Percentiles rank a stretch among this genome's conserved stretches.
Conservation (phyloP, 345 rosid species). For the Gossypium rotundifolium region DNA sequence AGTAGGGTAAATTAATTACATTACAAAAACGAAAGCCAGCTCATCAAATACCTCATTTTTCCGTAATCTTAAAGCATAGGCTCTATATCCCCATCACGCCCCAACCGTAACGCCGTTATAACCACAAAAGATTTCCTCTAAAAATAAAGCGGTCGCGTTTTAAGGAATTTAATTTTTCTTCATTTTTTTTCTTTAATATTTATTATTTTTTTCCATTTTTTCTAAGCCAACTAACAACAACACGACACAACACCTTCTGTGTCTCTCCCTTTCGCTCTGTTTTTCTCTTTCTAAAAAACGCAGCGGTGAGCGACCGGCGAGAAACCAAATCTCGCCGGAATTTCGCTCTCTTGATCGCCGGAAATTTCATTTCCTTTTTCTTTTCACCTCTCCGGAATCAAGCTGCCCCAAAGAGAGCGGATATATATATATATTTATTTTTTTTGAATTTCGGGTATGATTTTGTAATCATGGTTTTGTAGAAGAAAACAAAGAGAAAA, state of each 20-base stretch:
- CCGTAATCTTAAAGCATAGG: background rate
- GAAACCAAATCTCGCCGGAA: slow-evolving; percentile 45
- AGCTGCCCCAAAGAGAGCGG: slow-evolving; percentile 10
- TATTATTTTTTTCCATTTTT: slow-evolving; percentile 3
- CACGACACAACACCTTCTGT: slow-evolving; percentile 6
- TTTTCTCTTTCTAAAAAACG: slow-evolving; percentile 4
- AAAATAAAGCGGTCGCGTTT: slow-evolving; percentile 13
- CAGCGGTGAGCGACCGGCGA: slow-evolving; percentile 30
- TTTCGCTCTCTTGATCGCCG: slow-evolving; percentile 13
- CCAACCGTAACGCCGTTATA: slow-evolving; percentile 24
- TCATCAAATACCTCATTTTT: background rate
- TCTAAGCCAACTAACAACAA: slow-evolving; percentile 26
- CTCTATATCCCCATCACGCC: background rate
- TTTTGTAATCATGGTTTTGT: slow-evolving; percentile 29
- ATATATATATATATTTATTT: background rate
- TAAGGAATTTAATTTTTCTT: slow-evolving; percentile 16
- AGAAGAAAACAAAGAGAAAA: slow-evolving; percentile 26
- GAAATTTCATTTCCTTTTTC: slow-evolving; percentile 5
- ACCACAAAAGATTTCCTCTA: background rate
- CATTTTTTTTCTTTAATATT: background rate
- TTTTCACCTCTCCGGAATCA: background rate
- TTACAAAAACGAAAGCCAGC: background rate
- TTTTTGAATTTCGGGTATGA: slow-evolving; percentile 8
- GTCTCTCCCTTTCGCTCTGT: slow-evolving; percentile 5
- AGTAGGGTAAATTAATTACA: no score